phyloP scores from a whole-genome alignment of 768 basidiomycete species.

The Amanita exitialis region DNA sequence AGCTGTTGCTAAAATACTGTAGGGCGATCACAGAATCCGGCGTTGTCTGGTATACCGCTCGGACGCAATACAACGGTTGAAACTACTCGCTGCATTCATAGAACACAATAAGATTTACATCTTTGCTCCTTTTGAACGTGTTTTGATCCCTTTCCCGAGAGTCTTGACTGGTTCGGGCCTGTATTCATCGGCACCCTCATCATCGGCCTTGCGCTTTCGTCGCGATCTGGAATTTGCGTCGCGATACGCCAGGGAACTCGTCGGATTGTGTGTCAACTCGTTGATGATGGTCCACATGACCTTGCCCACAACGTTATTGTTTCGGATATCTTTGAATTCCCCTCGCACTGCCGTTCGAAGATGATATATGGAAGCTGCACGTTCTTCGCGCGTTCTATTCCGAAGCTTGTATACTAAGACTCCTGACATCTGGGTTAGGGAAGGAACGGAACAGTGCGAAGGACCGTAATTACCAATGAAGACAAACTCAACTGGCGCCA shows the following conservation, averaged over 20 bases:
- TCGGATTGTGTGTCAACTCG: conserved; percentile 22
- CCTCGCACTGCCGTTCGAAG: conserved; percentile 49
- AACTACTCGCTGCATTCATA: background rate
- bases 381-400: conserved; percentile 29
- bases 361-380: conserved; percentile 43
- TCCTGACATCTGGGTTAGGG: conserved; percentile 29
- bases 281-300: conserved; percentile 51
- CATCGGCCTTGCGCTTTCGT: conserved; percentile 21
- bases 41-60: conserved; percentile 67
- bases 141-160: conserved; percentile 28
- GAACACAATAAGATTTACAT: background rate
- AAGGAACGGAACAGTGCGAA: background rate
- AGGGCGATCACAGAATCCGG: conserved; percentile 61
- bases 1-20: conserved; percentile 78
- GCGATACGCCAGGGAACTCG: conserved; percentile 16
- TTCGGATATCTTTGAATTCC: conserved; percentile 52
- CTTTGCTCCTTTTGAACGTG: conserved; percentile 28
- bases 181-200: conserved; percentile 35
- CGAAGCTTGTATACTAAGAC: conserved; percentile 53
- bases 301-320: conserved; percentile 45
- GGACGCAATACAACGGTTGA: conserved; percentile 44
- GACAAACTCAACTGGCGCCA: conserved; percentile 71
- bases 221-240: conserved; percentile 16
- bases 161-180: conserved; percentile 31
- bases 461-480: conserved; percentile 52